Percentiles rank a stretch among this genome's conserved stretches.
phyloP scores from a whole-genome alignment of 1,139 yeast genomes.

The Candida smagusa region DNA sequence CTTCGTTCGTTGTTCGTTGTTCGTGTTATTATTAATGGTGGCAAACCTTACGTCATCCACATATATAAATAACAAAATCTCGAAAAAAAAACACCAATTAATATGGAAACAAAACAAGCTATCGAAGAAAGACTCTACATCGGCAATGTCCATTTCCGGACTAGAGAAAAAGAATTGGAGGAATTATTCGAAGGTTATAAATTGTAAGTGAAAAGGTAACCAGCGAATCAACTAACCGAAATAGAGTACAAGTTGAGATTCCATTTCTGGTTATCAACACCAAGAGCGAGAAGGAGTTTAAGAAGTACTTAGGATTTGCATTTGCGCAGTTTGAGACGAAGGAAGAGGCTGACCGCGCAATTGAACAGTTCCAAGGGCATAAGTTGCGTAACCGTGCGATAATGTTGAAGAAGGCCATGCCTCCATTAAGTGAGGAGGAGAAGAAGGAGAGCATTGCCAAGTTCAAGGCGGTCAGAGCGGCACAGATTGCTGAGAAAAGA shows the following conservation, averaged over 20 bases:
- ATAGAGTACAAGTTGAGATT: constrained; percentile 31
- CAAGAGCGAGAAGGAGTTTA: constrained; percentile 27
- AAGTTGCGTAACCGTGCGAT: constrained; percentile 47
- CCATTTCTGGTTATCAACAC: constrained; percentile 37
- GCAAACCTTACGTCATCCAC: too few species aligned
- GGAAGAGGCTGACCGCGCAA: constrained; percentile 47
- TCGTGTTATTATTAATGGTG: too few species aligned
- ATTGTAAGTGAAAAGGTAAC: constrained; percentile 24
- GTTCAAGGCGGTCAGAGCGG: constrained; percentile 30
- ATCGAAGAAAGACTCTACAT: constrained; percentile 43
- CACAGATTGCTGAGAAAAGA: constrained; percentile 21
- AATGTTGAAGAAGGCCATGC: constrained; percentile 49
- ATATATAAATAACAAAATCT: too few species aligned
- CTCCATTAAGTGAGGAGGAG: constrained; percentile 51
- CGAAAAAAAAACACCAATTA: too few species aligned
- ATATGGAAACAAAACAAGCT: constrained; percentile 18
- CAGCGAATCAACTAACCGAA: not conserved
- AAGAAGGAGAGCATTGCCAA: constrained; percentile 37
- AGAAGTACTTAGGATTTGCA: constrained; percentile 51
- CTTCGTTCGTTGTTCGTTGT: too few species aligned
- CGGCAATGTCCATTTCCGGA: constrained; percentile 53
- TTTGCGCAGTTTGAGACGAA: constrained; percentile 47
- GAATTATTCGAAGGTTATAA: constrained; percentile 41
- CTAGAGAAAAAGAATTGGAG: constrained; percentile 51
- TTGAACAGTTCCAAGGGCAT: constrained; percentile 41